These are phyloP conservation scores for Leccinum insolens DNA, from an alignment of 1,284 basidiomycete species.

Conservation along the genomic window DNA sequence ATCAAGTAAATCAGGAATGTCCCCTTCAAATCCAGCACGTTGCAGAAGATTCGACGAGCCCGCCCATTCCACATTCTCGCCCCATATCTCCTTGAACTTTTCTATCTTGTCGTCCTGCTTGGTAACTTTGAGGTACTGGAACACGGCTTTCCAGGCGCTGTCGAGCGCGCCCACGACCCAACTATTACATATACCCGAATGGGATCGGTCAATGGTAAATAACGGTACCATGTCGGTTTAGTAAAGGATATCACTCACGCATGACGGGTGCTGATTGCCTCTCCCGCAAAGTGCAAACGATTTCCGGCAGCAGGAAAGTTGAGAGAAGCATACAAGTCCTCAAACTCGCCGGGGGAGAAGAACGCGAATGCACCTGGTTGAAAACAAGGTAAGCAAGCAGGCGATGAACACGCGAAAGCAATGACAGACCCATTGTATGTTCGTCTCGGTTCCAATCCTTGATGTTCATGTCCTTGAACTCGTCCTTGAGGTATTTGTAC, in stretches of 20 bases:
- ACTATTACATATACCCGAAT: conserved; percentile 1
- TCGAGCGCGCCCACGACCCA: conserved; percentile 24
- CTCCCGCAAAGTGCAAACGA: conserved; percentile 25
- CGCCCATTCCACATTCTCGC: conserved; percentile 19
- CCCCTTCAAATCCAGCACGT: neutral
- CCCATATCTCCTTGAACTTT: conserved; percentile 19
- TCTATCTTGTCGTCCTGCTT: neutral
- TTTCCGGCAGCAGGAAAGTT: conserved; percentile 17
- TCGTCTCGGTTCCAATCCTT: conserved; percentile 20
- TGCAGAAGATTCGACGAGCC: neutral
- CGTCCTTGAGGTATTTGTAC: conserved; percentile 7
- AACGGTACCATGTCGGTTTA: neutral
- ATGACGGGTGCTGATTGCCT: conserved; percentile 25
- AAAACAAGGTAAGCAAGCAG: neutral
- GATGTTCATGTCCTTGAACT: conserved; percentile 11
- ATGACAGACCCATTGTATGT: conserved; percentile 15
- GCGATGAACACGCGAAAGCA: too few species aligned
- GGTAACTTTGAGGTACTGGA: conserved; percentile 15
- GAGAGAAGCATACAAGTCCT: conserved; percentile 17
- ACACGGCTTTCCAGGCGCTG: conserved; percentile 21
- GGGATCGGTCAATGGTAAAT: neutral
- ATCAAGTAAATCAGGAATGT: conserved; percentile 1
- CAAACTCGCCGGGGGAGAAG: conserved; percentile 24
- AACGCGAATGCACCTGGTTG: conserved; percentile 21
- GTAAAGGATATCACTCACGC: conserved; percentile 15